Evolutionary conservation across 306 rosid species (phyloP).

Genomic region (Vigna hirtella): DNA sequence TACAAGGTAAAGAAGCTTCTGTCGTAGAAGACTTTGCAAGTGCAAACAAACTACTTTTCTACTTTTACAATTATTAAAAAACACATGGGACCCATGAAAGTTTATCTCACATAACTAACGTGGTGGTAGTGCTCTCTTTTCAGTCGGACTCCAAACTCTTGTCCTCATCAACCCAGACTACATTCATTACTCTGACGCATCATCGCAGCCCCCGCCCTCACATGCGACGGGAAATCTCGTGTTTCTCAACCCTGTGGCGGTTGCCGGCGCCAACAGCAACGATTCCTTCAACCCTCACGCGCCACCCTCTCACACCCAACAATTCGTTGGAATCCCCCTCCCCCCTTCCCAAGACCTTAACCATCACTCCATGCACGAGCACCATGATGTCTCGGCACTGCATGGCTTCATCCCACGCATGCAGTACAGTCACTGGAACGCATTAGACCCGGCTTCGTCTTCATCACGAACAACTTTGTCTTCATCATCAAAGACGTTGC

Average conservation of each 20-base stretch:
- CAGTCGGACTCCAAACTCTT: constrained; percentile 83
- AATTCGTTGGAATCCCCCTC: constrained; percentile 78
- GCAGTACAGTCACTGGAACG: constrained; percentile 78
- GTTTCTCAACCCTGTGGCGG: constrained; percentile 60
- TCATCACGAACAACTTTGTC: too few relatives aligned
- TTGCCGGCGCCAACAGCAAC: constrained; percentile 34
- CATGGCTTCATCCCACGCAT: constrained; percentile 84
- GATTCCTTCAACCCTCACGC: constrained; percentile 62
- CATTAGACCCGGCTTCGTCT: constrained; percentile 53
- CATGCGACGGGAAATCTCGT: constrained; percentile 50
- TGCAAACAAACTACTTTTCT: too few relatives aligned
- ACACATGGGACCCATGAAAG: too few relatives aligned
- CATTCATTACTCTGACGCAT: constrained; percentile 77
- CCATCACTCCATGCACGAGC: constrained; percentile 59
- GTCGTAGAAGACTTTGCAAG: too few relatives aligned
- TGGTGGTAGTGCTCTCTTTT: constrained; percentile 46
- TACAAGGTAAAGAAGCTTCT: too few relatives aligned
- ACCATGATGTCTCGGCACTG: constrained; percentile 73
- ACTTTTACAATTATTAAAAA: too few relatives aligned
- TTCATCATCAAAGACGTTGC: too few relatives aligned
- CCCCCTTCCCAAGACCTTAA: constrained; percentile 55
- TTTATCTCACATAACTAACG: background rate
- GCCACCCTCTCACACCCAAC: constrained; percentile 76
- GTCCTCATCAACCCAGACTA: constrained; percentile 92
- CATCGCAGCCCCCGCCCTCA: constrained; percentile 53